Base-by-base conservation (phyloP, 75 land plant genomes). In the Pinus taeda region DNA sequence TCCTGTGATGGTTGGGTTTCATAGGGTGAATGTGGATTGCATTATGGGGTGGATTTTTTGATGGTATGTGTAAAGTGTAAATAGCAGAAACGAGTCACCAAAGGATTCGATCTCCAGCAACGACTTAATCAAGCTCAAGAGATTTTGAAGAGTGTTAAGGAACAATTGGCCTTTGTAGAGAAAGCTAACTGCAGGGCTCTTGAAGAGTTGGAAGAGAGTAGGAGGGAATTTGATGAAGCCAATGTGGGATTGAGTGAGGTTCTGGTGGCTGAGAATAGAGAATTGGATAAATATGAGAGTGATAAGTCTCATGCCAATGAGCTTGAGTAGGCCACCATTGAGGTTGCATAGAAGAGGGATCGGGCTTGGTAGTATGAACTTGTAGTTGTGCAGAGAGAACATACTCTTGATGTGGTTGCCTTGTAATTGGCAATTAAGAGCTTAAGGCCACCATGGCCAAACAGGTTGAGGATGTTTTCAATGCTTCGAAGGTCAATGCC, bases 281-380 rank as follows among this genome's bases (percentile, higher is more conserved):
- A 90, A 12, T 84, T 86, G 53, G 93, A 88, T 80, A 61, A 42
- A 57, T 85, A 78, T 15, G 93, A 90, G 85, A 88, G 86, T 70
- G 90, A 90, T 75, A 90, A 88, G 80, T 88, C 88, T 66, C 80
- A 90, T 4, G 86, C 90, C 0, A 75, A 79, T 75, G 93, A 90
- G 71, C 24, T 88, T 63, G 93, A 90, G 63, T 90, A 90, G 65
- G 84, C 83, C 22, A 84, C 86, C 17, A 88, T 88, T 39, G 90
- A 90, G 65, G 81, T 69, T 0, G 73, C 84, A 11, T 83, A 88
- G 61, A 85, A 84, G 74, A 90, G 74, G 58, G 88, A 90, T 58
- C 84, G 82, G n/a, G 88, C 80, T 29, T 86, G 86, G 93, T 58
- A 82, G 79, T 83, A 77, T 36, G 83, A 88, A 59, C 60, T 90